phyloP scores from a whole-genome alignment of 2,329 filamentous ascomycete genomes.

The Rhytidhysteron rufulum region DNA sequence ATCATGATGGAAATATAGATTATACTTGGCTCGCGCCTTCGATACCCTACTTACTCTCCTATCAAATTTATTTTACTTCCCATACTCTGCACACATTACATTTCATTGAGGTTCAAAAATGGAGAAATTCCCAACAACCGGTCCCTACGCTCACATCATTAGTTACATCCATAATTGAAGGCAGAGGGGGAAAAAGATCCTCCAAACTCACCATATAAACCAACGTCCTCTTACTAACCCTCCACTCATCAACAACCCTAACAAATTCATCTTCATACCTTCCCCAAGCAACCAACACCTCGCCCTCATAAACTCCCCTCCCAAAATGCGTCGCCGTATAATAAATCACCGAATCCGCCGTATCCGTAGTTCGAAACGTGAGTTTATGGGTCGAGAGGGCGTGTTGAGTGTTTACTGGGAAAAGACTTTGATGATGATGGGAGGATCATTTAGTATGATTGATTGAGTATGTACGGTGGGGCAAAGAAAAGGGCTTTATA shows the following conservation, averaged over 20 bases:
- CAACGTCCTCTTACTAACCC: conserved; percentile 1
- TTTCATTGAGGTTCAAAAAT: not conserved
- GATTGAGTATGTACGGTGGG: no score
- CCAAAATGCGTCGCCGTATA: conserved; percentile 5
- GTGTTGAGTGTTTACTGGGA: conserved; percentile 2
- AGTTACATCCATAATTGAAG: not conserved
- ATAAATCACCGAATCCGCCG: conserved; percentile 1
- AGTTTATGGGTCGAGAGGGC: not conserved
- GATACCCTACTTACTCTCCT: not conserved
- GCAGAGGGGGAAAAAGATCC: no score
- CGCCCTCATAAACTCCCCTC: not conserved
- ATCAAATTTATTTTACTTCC: not conserved
- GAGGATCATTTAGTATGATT: no score
- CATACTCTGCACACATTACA: no score
- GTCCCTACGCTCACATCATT: not conserved
- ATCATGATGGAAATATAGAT: not conserved
- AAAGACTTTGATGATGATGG: no score
- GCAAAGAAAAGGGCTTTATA: not conserved
- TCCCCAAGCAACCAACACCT: conserved; percentile 1
- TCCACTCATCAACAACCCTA: conserved; percentile 1
- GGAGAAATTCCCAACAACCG: not conserved
- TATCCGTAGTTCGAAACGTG: not conserved
- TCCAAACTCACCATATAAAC: conserved; percentile 4
- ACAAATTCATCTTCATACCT: conserved; percentile 3
- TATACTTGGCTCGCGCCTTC: not conserved